A percentile compares a stretch with the other conserved stretches of the same genome.
These are phyloP conservation scores for Metschnikowia picachoensis DNA, from an alignment of 805 yeast genomes.

Conservation along the genomic window DNA sequence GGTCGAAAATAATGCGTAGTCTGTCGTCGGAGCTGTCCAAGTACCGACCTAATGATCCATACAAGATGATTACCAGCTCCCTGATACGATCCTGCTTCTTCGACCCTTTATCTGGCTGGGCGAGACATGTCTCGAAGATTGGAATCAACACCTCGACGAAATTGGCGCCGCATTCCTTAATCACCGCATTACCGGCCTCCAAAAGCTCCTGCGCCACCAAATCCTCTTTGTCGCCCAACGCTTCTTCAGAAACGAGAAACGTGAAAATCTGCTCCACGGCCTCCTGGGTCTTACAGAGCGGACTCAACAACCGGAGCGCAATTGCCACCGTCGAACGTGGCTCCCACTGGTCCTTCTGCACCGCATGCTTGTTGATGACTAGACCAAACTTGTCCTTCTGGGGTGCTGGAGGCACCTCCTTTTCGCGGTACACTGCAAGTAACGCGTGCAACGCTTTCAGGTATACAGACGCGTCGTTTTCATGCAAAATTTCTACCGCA, in stretches of 20 bases:
- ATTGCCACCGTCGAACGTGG: constrained; percentile 78
- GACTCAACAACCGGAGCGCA: constrained; percentile 54
- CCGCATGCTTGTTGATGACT: constrained; percentile 55
- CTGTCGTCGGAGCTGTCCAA: constrained; percentile 64
- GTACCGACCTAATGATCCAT: constrained; percentile 90
- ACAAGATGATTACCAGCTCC: constrained; percentile 79
- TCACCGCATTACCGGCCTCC: constrained; percentile 79
- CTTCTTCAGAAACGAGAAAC: constrained; percentile 59
- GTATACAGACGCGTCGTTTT: constrained; percentile 21
- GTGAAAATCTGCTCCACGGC: constrained; percentile 53
- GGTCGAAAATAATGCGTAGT: constrained; percentile 58
- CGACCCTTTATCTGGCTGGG: constrained; percentile 45
- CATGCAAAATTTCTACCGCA: constrained; percentile 40
- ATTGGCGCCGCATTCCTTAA: constrained; percentile 60
- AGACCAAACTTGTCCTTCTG: constrained; percentile 77
- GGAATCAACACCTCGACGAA: constrained; percentile 74
- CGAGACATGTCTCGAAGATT: constrained; percentile 68
- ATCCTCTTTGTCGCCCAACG: constrained; percentile 71
- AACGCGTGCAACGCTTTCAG: constrained; percentile 40
- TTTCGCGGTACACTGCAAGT: constrained; percentile 52
- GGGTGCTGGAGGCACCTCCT: constrained; percentile 72
- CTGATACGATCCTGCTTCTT: constrained; percentile 57
- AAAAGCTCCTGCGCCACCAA: constrained; percentile 78
- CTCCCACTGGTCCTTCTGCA: constrained; percentile 78
- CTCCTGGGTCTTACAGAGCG: constrained; percentile 34